phyloP scores from a whole-genome alignment of 129 eudicot genomes.

The Saposhnikovia divaricata region DNA sequence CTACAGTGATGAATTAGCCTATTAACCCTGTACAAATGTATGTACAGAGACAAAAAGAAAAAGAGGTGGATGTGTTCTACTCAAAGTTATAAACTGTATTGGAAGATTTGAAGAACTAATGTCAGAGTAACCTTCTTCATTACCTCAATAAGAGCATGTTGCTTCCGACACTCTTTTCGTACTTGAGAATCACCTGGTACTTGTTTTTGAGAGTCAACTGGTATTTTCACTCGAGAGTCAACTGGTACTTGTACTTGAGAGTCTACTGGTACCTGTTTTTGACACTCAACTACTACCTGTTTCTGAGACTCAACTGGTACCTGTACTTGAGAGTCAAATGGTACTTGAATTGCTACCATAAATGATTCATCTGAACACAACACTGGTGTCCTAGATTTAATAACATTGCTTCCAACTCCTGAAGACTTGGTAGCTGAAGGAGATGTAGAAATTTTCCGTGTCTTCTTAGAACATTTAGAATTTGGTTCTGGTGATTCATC shows the following conservation, averaged over 20 bases:
- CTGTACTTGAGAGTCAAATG: conserved; percentile 42
- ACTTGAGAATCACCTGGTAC: conserved; percentile 21
- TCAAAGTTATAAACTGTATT: background rate
- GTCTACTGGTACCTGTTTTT: conserved; percentile 52
- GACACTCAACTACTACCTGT: background rate
- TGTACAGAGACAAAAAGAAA: no score
- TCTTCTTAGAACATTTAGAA: conserved; percentile 29
- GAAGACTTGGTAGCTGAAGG: conserved; percentile 29
- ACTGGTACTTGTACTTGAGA: conserved; percentile 16
- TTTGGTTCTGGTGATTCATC: conserved; percentile 44
- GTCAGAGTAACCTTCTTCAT: conserved; percentile 6
- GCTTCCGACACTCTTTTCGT: conserved; percentile 27
- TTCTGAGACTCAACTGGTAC: conserved; percentile 19
- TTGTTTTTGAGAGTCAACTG: conserved; percentile 38
- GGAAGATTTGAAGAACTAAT: background rate
- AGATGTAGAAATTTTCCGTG: conserved; percentile 28
- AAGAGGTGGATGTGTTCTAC: background rate
- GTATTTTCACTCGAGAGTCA: conserved; percentile 26
- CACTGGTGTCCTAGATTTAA: conserved; percentile 20
- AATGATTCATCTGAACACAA: conserved; percentile 31
- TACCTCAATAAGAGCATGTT: conserved; percentile 22
- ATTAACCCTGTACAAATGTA: background rate
- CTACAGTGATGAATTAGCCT: no score
- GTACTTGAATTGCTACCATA: conserved; percentile 65
- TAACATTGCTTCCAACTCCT: conserved; percentile 31